phyloP scores from a whole-genome alignment of 768 basidiomycete species.

The Russula griseocarnosa region DNA sequence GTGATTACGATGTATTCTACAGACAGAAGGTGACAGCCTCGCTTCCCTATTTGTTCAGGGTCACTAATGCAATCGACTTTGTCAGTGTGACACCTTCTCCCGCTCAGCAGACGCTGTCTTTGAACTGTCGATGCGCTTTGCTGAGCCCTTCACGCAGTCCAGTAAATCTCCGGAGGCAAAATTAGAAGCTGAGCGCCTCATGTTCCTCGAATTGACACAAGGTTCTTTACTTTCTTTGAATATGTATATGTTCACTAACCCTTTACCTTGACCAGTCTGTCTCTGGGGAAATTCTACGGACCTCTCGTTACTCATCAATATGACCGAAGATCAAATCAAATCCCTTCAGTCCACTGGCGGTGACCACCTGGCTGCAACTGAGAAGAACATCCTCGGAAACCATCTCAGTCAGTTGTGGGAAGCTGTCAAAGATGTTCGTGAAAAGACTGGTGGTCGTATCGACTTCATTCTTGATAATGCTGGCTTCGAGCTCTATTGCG shows the following conservation, averaged over 20 bases:
- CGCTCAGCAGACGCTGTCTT: conserved; percentile 90
- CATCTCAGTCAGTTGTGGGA: conserved; percentile 70
- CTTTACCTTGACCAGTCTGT: conserved; percentile 56
- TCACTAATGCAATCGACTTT: background rate
- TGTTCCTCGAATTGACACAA: conserved; percentile 93
- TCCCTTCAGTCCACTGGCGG: conserved; percentile 94
- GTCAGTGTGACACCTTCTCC: conserved; percentile 89
- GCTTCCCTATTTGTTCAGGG: background rate
- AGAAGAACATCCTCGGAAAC: conserved; percentile 95
- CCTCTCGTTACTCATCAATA: conserved; percentile 90
- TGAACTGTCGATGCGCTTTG: conserved; percentile 88
- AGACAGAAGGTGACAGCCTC: conserved; percentile 66
- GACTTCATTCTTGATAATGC: conserved; percentile 85
- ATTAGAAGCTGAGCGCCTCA: conserved; percentile 69
- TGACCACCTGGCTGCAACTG: conserved; percentile 90
- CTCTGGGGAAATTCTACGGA: conserved; percentile 98
- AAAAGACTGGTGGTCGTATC: conserved; percentile 34
- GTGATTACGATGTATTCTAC: conserved; percentile 91
- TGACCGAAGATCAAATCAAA: conserved; percentile 97
- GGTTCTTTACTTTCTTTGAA: conserved; percentile 41
- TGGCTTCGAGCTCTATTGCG: conserved; percentile 83
- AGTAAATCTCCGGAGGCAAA: conserved; percentile 49
- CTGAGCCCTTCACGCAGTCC: conserved; percentile 69
- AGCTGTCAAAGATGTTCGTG: conserved; percentile 55
- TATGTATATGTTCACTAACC: conserved; percentile 4